These are phyloP conservation scores for Orbilia javanica DNA, from an alignment of 2,329 filamentous ascomycete genomes.

Conservation along the genomic window DNA sequence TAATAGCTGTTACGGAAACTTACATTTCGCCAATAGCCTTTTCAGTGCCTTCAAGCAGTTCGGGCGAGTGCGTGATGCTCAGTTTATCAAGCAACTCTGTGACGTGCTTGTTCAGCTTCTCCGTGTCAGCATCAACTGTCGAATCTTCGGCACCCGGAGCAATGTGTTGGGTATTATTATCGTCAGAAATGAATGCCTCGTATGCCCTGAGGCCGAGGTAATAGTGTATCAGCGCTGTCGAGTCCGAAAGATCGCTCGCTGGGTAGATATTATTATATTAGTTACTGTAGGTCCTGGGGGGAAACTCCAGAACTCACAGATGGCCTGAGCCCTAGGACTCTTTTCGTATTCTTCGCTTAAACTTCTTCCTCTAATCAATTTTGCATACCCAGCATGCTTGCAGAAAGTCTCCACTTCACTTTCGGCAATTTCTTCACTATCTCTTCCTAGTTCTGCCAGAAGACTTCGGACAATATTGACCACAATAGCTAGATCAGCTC, in stretches of 20 bases:
- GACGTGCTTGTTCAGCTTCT: conserved; percentile 48
- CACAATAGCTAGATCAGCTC: conserved; percentile 78
- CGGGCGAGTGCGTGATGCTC: conserved; percentile 64
- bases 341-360: conserved; percentile 68
- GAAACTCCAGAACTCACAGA: conserved; percentile 66
- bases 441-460: conserved; percentile 71
- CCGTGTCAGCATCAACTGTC: conserved; percentile 51
- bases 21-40: conserved; percentile 66
- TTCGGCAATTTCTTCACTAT: conserved; percentile 71
- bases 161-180: conserved; percentile 28
- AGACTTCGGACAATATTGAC: conserved; percentile 67
- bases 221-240: conserved; percentile 75
- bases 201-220: conserved; percentile 73
- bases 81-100: conserved; percentile 38
- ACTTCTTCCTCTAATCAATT: conserved; percentile 78
- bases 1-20: conserved; percentile 60
- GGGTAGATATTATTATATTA: conserved; percentile 15
- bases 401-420: conserved; percentile 89
- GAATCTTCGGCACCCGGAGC: conserved; percentile 59
- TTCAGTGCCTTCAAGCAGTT: conserved; percentile 71
- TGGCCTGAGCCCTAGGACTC: conserved; percentile 65
- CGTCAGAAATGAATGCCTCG: conserved; percentile 58
- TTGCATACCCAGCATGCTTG: conserved; percentile 93
- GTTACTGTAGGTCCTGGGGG: not conserved
- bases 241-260: conserved; percentile 63